Conservation (phyloP, 2,329 filamentous ascomycete genomes). For the Aspergillus alliaceus region DNA sequence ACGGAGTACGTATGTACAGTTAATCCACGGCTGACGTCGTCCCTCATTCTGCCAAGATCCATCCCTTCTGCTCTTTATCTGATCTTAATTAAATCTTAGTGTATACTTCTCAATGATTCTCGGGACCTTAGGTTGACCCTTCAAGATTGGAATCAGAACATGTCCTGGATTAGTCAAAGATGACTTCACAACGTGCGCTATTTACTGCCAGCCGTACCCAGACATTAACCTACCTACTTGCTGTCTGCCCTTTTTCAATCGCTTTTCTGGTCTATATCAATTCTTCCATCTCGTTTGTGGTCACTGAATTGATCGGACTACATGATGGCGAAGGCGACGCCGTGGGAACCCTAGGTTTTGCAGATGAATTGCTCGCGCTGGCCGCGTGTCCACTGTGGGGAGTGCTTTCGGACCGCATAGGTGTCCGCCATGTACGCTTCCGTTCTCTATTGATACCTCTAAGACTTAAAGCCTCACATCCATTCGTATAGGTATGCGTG, state of each 20-base stretch:
- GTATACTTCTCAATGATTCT: background rate
- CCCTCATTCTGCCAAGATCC: background rate
- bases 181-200: conserved; percentile 33
- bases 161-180: conserved; percentile 9
- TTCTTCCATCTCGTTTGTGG: conserved; percentile 63
- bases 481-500: conserved; percentile 51
- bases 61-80: too few species aligned
- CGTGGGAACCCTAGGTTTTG: conserved; percentile 55
- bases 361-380: conserved; percentile 50
- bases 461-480: background rate
- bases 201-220: conserved; percentile 61
- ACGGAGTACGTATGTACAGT: background rate
- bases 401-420: conserved; percentile 50
- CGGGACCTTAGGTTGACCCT: background rate
- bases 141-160: background rate
- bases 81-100: background rate
- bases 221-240: conserved; percentile 60
- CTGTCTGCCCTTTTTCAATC: conserved; percentile 65
- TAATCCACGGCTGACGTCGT: background rate
- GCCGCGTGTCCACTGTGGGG: conserved; percentile 52
- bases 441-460: background rate
- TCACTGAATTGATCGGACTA: conserved; percentile 62
- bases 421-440: conserved; percentile 46
- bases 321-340: conserved; percentile 58
- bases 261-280: conserved; percentile 67